Conservation (phyloP, 805 yeast species). For the Sugiyamaella qingdaonensis region DNA sequence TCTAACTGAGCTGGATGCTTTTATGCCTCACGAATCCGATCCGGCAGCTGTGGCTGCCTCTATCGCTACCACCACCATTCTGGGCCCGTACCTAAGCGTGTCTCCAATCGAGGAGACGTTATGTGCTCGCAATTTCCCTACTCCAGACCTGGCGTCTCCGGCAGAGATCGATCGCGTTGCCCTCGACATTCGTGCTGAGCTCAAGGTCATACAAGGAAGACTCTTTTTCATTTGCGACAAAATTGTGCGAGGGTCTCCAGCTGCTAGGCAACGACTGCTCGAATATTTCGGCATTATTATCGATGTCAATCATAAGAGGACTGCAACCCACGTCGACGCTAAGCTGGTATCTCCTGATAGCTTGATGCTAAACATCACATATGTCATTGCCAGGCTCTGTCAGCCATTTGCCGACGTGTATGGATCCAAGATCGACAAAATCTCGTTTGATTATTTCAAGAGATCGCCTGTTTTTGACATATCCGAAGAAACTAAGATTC, state of each 20-base stretch:
- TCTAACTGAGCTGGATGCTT: slow-evolving; percentile 54
- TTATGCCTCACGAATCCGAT: slow-evolving; percentile 41
- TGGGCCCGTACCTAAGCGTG: slow-evolving; percentile 73
- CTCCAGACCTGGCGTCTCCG: slow-evolving; percentile 20
- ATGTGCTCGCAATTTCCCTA: slow-evolving; percentile 22
- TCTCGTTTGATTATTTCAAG: slow-evolving; percentile 66
- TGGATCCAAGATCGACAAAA: slow-evolving; percentile 67
- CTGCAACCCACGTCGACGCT: slow-evolving; percentile 53
- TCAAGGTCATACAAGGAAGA: slow-evolving; percentile 41
- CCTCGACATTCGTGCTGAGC: slow-evolving; percentile 26
- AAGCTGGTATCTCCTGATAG: slow-evolving; percentile 69
- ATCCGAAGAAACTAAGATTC: slow-evolving; percentile 75
- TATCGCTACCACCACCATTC: slow-evolving; percentile 56
- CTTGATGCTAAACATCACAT: slow-evolving; percentile 71
- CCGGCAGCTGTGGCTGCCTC: slow-evolving; percentile 37
- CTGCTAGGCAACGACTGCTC: slow-evolving; percentile 60
- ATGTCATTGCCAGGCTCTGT: slow-evolving; percentile 65
- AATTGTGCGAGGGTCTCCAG: slow-evolving; percentile 66
- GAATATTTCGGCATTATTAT: slow-evolving; percentile 67
- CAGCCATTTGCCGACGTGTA: slow-evolving; percentile 76
- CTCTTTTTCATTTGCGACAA: slow-evolving; percentile 67
- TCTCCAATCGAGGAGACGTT: slow-evolving; percentile 56
- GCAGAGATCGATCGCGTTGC: slow-evolving; percentile 14
- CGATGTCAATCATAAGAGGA: slow-evolving; percentile 79
- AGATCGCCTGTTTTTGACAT: slow-evolving; percentile 54